Conservation (phyloP, 2,329 filamentous ascomycete species). For the Rutstroemia sp. region DNA sequence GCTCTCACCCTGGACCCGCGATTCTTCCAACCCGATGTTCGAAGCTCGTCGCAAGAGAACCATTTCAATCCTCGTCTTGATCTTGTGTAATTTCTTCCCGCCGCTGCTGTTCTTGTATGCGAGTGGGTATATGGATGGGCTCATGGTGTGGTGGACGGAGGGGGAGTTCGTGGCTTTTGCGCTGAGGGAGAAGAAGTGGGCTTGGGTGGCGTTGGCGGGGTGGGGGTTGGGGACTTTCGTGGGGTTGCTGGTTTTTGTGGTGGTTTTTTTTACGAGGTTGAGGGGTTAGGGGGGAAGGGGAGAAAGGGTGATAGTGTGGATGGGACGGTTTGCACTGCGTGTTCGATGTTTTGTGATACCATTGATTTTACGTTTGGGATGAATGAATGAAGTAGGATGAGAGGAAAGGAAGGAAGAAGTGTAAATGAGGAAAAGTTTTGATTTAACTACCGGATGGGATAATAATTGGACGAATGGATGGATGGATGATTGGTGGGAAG, state of each 20-base stretch:
- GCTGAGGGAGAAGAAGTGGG: conserved; percentile 20
- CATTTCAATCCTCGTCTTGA: conserved; percentile 20
- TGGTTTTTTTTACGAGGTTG: conserved; percentile 6
- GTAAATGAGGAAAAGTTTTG: too few relatives aligned
- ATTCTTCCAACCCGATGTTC: conserved; percentile 12
- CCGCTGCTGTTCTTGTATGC: conserved; percentile 23
- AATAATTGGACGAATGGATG: too few relatives aligned
- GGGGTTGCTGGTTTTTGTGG: conserved; percentile 17
- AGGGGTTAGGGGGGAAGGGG: background rate
- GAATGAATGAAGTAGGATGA: too few relatives aligned
- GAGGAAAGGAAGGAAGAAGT: too few relatives aligned
- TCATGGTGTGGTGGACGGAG: conserved; percentile 22
- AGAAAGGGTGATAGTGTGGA: background rate
- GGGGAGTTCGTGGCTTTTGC: conserved; percentile 20
- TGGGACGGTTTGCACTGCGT: background rate
- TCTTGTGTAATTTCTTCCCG: conserved; percentile 23
- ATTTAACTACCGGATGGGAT: too few relatives aligned
- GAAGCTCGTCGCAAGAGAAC: conserved; percentile 13
- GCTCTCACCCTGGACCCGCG: conserved; percentile 14
- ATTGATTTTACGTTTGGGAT: too few relatives aligned
- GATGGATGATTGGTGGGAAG: too few relatives aligned
- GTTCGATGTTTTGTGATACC: too few relatives aligned
- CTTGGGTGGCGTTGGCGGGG: conserved; percentile 13
- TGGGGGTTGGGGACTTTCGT: conserved; percentile 16
- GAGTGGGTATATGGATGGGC: conserved; percentile 20